These are phyloP conservation scores for Calonectria multiphialidica DNA, from an alignment of 2,329 filamentous ascomycete genomes.

Conservation along the genomic window DNA sequence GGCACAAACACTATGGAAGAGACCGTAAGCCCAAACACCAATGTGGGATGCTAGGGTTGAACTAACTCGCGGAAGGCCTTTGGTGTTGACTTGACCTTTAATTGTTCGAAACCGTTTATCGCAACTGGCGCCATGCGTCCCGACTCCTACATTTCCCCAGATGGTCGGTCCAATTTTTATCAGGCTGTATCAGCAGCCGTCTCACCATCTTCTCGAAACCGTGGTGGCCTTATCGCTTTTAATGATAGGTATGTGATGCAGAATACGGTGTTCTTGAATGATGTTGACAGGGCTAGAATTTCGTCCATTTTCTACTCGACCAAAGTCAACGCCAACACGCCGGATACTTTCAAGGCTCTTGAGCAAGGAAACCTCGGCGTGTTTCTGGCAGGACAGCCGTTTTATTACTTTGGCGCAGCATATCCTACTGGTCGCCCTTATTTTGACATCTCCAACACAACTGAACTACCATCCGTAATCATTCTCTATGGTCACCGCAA, in stretches of 20 bases:
- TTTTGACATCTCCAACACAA: conserved; percentile 49
- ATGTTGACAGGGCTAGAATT: background rate
- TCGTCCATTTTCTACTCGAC: conserved; percentile 64
- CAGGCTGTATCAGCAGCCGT: conserved; percentile 25
- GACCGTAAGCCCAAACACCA: conserved; percentile 44
- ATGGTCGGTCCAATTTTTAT: conserved; percentile 33
- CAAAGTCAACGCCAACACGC: conserved; percentile 71
- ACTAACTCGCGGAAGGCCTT: conserved; percentile 10
- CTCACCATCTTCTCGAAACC: conserved; percentile 42
- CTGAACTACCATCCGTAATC: conserved; percentile 57
- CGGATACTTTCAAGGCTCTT: conserved; percentile 68
- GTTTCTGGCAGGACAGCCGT: conserved; percentile 64
- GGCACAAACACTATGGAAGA: conserved; percentile 71
- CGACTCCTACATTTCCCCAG: conserved; percentile 29
- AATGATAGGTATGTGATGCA: conserved; percentile 61
- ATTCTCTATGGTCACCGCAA: conserved; percentile 59
- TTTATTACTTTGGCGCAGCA: conserved; percentile 63
- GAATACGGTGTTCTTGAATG: background rate
- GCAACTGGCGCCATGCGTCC: conserved; percentile 28
- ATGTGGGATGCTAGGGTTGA: background rate
- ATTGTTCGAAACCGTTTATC: conserved; percentile 36
- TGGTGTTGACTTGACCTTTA: conserved; percentile 31
- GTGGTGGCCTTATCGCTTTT: conserved; percentile 67
- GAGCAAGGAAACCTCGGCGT: conserved; percentile 56
- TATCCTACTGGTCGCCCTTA: conserved; percentile 55